Conservation (phyloP, 768 basidiomycete genomes). For the Tricholomella constricta region DNA sequence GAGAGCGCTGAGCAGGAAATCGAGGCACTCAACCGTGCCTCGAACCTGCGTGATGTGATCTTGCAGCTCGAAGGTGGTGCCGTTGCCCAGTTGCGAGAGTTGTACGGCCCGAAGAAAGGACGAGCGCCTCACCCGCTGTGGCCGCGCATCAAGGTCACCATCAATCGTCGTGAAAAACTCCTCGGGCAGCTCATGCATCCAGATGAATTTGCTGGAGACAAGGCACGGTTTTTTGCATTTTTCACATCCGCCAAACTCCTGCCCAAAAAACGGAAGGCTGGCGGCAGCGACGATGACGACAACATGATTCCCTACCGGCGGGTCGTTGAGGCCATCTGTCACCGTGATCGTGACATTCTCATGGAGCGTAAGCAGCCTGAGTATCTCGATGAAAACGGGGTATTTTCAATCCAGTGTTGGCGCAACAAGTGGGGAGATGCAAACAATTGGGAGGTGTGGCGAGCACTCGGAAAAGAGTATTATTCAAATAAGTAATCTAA, state of each 20-base stretch:
- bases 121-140: not conserved
- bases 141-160: conserved; percentile 1
- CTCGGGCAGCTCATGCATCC: not conserved
- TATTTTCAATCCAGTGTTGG: not conserved
- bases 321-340: not conserved
- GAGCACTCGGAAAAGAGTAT: not conserved
- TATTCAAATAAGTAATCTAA: not conserved
- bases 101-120: conserved; percentile 1
- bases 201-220: not conserved
- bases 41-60: not conserved
- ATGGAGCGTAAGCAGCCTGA: not conserved
- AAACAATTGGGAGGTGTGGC: not conserved
- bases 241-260: not conserved
- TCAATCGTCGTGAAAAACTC: not conserved
- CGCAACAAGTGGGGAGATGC: not conserved
- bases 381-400: not conserved
- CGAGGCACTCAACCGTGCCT: not conserved
- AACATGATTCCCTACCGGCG: not conserved
- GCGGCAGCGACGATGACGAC: not conserved
- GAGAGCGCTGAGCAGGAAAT: not conserved
- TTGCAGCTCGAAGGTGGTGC: not conserved
- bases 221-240: not conserved
- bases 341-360: not conserved
- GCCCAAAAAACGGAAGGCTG: not conserved
- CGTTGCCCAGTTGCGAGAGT: not conserved